Evolutionary conservation across 495 filamentous ascomycete genomes (phyloP), one percentile per base, ranked within the genome.

Genomic region (Thermothielavioides terrestris): DNA sequence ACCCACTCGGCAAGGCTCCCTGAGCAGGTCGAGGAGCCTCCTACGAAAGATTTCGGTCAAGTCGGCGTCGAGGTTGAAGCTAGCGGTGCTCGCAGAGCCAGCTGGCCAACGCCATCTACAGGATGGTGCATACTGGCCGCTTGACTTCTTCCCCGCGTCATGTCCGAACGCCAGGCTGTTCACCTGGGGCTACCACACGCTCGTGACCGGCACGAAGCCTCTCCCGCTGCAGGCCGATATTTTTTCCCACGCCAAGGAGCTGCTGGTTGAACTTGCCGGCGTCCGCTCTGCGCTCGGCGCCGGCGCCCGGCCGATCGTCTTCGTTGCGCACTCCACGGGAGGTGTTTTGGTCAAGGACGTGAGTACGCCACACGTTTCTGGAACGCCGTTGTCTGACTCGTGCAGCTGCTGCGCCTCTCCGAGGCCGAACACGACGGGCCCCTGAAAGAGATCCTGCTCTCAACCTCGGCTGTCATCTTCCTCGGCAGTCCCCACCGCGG

Each of bases 321-420:
- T 68, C 17, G 50, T 70, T 9, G 56, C 65, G 2, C 65, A 70
- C 37, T 67, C 65, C 9, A 64, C 65, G 0, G 65, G 67, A 3
- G 67, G 67, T n/a, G n/a, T 70, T 0, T 8, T 70, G 3, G 55
- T 70, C 9, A 70, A 68, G 41, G 67, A 70, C 53, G 67, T 68
- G 9, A 32, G 15, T 6, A 15, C 17, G 9, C 8, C 6, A 11
- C 2, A 15, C 7, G 8, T n/a, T 5, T 26, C 36, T 32, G n/a
- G 23, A n/a, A n/a, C 6, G 7, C 20, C 10, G 18, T n/a, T 31
- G 15, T 12, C 56, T 60, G 15, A 60, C 42, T 2, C 12, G 25
- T 12, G 9, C 43, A 69, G 66, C 40, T 58, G 9, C 55, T 69
- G 15, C 61, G 63, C 3, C 46, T 62, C 8, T 57, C 67, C 36